Conservation (phyloP, 1,284 basidiomycete species). For the Agaricales sp. region DNA sequence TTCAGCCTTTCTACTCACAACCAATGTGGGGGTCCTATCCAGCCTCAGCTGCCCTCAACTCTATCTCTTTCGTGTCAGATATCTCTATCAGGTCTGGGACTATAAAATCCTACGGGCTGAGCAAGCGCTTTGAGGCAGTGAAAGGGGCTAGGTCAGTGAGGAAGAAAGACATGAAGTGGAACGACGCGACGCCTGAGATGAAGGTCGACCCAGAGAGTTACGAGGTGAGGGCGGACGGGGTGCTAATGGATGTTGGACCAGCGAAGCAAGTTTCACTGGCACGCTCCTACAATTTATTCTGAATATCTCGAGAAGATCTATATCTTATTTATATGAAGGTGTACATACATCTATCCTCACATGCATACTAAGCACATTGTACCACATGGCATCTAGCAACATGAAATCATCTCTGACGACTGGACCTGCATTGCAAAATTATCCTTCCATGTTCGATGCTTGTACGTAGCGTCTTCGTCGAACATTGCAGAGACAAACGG, state of each 20-base stretch:
- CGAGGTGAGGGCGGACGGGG: slow-evolving; percentile 77
- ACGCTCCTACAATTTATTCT: slow-evolving; percentile 69
- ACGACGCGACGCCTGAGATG: slow-evolving; percentile 75
- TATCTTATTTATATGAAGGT: too few species aligned
- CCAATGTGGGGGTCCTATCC: slow-evolving; percentile 87
- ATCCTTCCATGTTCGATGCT: too few species aligned
- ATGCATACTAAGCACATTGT: too few species aligned
- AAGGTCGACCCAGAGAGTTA: slow-evolving; percentile 90
- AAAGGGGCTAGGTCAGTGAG: slow-evolving; percentile 64
- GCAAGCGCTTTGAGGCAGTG: slow-evolving; percentile 73
- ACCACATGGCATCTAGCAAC: too few species aligned
- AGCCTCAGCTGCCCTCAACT: slow-evolving; percentile 69
- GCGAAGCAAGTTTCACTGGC: slow-evolving; percentile 65
- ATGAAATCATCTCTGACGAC: too few species aligned
- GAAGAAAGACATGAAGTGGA: slow-evolving; percentile 94
- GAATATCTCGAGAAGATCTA: too few species aligned
- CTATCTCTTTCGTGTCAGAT: slow-evolving; percentile 79
- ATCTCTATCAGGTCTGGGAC: slow-evolving; percentile 57
- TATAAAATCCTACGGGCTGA: slow-evolving; percentile 62
- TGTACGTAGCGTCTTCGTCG: too few species aligned
- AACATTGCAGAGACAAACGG: too few species aligned
- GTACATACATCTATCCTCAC: too few species aligned
- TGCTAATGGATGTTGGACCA: slow-evolving; percentile 65
- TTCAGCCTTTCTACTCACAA: slow-evolving; percentile 78
- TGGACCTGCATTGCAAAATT: too few species aligned